Base-by-base conservation (phyloP, 768 basidiomycete genomes). In the Fibroporia radiculosa region DNA sequence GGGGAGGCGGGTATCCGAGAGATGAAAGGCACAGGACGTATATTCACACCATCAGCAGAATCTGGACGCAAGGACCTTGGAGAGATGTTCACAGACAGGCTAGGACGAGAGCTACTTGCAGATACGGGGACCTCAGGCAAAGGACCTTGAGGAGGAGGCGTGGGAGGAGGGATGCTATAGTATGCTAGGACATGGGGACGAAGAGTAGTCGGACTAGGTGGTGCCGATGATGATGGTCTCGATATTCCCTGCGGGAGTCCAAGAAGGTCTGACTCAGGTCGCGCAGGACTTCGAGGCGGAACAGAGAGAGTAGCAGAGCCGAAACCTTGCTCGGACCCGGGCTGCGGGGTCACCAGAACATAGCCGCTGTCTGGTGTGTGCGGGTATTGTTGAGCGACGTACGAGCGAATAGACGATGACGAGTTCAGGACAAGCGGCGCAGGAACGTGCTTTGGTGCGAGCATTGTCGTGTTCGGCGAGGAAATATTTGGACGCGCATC, bases 121-220 rank as follows among this genome's bases (percentile, higher is more conserved):
- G 50, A 48, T 22, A 48, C 42, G 10, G 56, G 56, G 3, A 53
- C 50, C 12, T 54, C 52, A 11, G 56, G 56, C 13, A 58, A 39
- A 13, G 56, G 56, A 1, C 56, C 54, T 19, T 48, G 45, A 4
- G 56, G 56, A n/a, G 56, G 56, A 8, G 56, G 56, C 22, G 52
- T 56, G 13, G 54, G 56, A 5, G 56, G 56, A 24, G 56, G 56
- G 10, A 58, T 47, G 26, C 53, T 52, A 36, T 56, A 58, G 33
- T 54, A 52, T 3, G 49, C 57, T n/a, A 58, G 46, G 23, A 50
- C 48, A 22, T 54, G 49, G 7, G 57, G 51, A 11, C 56, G 51
- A n/a, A 36, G 23, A 14, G 36, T 14, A 27, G 37, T 40, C 10
- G 42, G 44, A 25, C 7, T 32, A 20, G 25, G 47, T 32, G 37